Base-by-base conservation (phyloP, 805 yeast genomes). In the Debaryomyces tyrocola region DNA sequence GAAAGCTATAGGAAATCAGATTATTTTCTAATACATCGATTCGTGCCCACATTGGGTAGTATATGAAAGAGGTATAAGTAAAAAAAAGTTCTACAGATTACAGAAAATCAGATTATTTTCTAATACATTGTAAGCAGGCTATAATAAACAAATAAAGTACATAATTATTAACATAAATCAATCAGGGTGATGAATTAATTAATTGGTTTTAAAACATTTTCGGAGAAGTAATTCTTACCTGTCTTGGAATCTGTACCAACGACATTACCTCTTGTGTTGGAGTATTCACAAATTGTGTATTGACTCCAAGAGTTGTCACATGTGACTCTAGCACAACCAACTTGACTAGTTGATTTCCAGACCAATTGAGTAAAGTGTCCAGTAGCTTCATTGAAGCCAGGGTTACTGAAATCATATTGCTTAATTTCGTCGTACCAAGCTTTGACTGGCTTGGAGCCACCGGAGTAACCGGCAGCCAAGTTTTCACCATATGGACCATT, bases 331-430 rank as follows among this genome's bases (percentile, higher is more conserved):
- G 82, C 89, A 73, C 95, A 87, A 41, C 94, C 95, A 15, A 87
- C 64, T 53, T 78, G 66, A 7, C 79, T 66, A 35, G 86, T 69
- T 6, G 74, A 56, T 51, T 78, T 78, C 95, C 95, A 87, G 20
- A 87, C 78, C 29, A 85, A 59, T 66, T 87, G 92, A 12, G 92
- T 85, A 70, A 87, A 87, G 62, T 87, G 95, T 46, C 92, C 92
- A 37, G 90, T 81, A 10, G 67, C 73, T 46, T 66, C 72, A 45
- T 74, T 74, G 54, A 66, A 72, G 46, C 80, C 83, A 24, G 83
- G 80, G 42, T 77, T 64, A 40, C 65, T 59, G 67, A 64, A 85
- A 64, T 79, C 68, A 67, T 85, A 87, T 43, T 62, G 49, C 9
- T 57, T 46, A 53, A 83, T 85, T 70, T 87, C 92, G 48, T 71